Conservation (phyloP, 768 basidiomycete genomes). For the Steccherinum ochraceum region DNA sequence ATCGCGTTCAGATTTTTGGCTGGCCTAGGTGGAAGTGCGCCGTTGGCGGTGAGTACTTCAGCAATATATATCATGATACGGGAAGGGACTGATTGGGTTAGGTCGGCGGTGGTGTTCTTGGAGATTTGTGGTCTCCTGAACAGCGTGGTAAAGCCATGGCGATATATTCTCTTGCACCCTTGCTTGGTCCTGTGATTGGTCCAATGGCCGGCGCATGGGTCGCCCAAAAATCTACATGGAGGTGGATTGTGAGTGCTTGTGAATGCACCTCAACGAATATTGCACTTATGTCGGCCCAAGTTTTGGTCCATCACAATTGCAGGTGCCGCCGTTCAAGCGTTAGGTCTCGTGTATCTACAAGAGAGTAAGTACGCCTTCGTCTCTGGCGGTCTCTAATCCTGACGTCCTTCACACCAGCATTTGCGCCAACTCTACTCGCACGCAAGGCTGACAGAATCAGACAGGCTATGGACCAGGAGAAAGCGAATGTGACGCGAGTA, state of each 20-base stretch:
- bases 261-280: too few relatives aligned
- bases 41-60: conserved; percentile 32
- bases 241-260: conserved; percentile 52
- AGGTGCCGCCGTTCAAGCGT: conserved; percentile 45
- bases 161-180: conserved; percentile 56
- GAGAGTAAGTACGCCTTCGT: conserved; percentile 42
- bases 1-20: conserved; percentile 60
- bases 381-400: conserved; percentile 6
- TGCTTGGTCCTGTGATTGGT: conserved; percentile 60
- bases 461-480: conserved; percentile 42
- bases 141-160: conserved; percentile 59
- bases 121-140: conserved; percentile 55
- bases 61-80: neutral
- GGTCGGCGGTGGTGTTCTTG: conserved; percentile 64
- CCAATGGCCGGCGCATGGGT: conserved; percentile 63
- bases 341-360: conserved; percentile 49
- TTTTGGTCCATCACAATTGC: conserved; percentile 66
- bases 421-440: conserved; percentile 30
- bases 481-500: too few relatives aligned
- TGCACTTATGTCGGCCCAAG: too few relatives aligned
- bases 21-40: conserved; percentile 63
- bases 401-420: conserved; percentile 17
- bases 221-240: conserved; percentile 57
- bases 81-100: conserved; percentile 2
- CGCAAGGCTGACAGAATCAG: conserved; percentile 44